Conservation (phyloP, 192 early-diverging fungal genomes). For the Coemansia biformis region DNA sequence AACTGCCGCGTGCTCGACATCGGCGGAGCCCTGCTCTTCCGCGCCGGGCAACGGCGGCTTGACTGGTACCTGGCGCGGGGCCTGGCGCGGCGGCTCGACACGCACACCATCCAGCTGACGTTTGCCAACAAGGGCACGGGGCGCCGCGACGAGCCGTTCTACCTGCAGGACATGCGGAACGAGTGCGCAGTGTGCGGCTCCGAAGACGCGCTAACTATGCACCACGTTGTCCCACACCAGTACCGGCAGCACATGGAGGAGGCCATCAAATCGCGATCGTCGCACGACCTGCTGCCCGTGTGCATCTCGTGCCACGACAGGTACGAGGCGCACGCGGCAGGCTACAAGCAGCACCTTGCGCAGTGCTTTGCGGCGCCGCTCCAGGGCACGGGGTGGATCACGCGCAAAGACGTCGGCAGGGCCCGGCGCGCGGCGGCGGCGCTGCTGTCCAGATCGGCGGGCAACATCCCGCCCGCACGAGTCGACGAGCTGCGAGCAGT, state of each 20-base stretch:
- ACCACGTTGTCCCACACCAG: constrained; percentile 43
- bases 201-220: constrained; percentile 18
- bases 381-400: constrained; percentile 37
- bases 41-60: constrained; percentile 14
- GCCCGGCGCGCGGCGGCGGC: constrained; percentile 31
- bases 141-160: constrained; percentile 35
- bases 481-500: constrained; percentile 3
- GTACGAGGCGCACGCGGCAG: constrained; percentile 33
- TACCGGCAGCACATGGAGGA: constrained; percentile 40
- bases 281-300: constrained; percentile 40
- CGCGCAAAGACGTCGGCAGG: constrained; percentile 20
- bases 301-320: constrained; percentile 37
- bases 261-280: constrained; percentile 36
- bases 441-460: constrained; percentile 4
- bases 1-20: constrained; percentile 42
- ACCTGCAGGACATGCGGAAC: constrained; percentile 48
- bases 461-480: constrained; percentile 16
- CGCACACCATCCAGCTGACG: constrained; percentile 40
- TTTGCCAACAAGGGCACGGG: constrained; percentile 41
- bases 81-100: constrained; percentile 30
- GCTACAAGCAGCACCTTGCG: constrained; percentile 25
- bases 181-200: constrained; percentile 28
- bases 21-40: constrained; percentile 37
- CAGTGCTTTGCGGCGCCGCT: constrained; percentile 38
- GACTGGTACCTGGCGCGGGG: constrained; percentile 42